Percentiles rank a stretch among this genome's conserved stretches.
Evolutionary conservation across 768 basidiomycete species (phyloP).

Genomic region (Myochromella boudieri): DNA sequence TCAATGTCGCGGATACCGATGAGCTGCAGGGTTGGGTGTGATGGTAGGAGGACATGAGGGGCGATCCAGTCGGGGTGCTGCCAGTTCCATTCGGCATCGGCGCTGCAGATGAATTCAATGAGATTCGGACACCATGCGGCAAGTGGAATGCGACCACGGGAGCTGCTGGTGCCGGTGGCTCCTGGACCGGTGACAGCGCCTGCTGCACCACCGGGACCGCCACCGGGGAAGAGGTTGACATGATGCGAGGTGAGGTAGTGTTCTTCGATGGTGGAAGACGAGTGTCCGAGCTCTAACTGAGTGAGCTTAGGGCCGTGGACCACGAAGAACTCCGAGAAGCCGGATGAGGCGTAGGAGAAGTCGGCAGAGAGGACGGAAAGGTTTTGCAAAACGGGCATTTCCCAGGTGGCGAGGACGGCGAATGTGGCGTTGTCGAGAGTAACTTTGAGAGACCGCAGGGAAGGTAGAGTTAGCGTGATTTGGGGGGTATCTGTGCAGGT

Average conservation of each 20-base stretch:
- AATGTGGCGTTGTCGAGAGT: conserved; percentile 74
- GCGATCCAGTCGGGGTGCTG: conserved; percentile 79
- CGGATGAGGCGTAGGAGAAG: conserved; percentile 65
- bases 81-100: conserved; percentile 84
- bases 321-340: conserved; percentile 65
- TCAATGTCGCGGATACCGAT: conserved; percentile 77
- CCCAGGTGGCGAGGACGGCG: conserved; percentile 62
- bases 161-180: conserved; percentile 36
- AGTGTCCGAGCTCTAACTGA: conserved; percentile 75
- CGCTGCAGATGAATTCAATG: conserved; percentile 68
- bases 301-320: conserved; percentile 60
- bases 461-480: conserved; percentile 51
- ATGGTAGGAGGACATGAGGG: conserved; percentile 67
- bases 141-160: conserved; percentile 41
- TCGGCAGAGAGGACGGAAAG: conserved; percentile 71
- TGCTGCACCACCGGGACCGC: too few species aligned
- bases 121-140: conserved; percentile 73
- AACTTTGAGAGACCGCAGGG: conserved; percentile 66
- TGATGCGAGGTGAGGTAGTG: conserved; percentile 58
- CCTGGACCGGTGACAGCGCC: too few species aligned
- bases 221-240: too few species aligned
- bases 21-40: conserved; percentile 59
- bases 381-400: conserved; percentile 60
- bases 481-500: conserved; percentile 16
- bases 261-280: conserved; percentile 63